A percentile compares a stretch with the other conserved stretches of the same genome.
These are phyloP conservation scores for Trifolium fragiferum DNA, from an alignment of 306 rosid species.

Conservation along the genomic window DNA sequence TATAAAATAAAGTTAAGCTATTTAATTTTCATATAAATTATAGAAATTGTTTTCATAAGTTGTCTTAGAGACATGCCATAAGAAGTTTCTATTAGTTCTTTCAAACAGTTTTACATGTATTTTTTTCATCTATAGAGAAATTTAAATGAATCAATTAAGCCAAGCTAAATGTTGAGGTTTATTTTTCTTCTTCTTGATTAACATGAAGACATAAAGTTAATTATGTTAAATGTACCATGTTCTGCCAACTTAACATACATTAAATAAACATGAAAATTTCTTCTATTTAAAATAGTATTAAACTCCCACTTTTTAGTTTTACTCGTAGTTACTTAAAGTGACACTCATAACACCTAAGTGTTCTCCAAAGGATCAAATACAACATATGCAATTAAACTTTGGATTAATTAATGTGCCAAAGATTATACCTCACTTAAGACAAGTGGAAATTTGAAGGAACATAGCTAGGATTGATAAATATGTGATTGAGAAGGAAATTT, in stretches of 20 bases:
- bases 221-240: constrained; percentile 5
- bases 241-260: constrained; percentile 17
- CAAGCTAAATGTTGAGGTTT: too few species aligned
- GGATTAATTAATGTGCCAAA: constrained; percentile 38
- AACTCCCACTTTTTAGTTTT: background rate
- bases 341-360: constrained; percentile 3
- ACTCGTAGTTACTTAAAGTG: constrained; percentile 33
- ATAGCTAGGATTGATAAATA: constrained; percentile 51
- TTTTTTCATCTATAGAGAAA: too few species aligned
- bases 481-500: constrained; percentile 82
- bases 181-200: background rate
- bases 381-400: constrained; percentile 26
- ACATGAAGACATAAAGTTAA: background rate
- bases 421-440: constrained; percentile 47
- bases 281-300: background rate
- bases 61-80: too few species aligned
- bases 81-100: too few species aligned
- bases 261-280: constrained; percentile 24
- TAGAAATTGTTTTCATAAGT: too few species aligned
- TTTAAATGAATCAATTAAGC: too few species aligned
- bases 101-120: too few species aligned
- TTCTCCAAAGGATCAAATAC: constrained; percentile 26
- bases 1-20: too few species aligned
- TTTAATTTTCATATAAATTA: too few species aligned
- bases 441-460: constrained; percentile 74